Percentiles rank a stretch among this genome's conserved stretches.
Evolutionary conservation across 2,329 filamentous ascomycete genomes (phyloP).

Genomic region (Aureobasidium vineae): DNA sequence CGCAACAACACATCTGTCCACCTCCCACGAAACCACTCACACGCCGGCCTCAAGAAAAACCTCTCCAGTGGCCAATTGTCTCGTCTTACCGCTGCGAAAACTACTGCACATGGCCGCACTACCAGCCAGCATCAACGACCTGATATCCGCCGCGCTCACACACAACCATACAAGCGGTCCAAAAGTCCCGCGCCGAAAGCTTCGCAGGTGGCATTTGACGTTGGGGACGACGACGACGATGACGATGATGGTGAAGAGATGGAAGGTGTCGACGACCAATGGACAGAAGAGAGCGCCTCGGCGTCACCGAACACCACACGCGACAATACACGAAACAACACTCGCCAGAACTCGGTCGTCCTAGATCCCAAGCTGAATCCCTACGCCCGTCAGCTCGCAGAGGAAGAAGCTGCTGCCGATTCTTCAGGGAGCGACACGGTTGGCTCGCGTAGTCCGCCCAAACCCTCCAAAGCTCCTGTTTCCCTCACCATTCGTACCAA

Average conservation of each 20-base stretch:
- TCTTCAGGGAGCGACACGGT: constrained; percentile 14
- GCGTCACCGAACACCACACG: constrained; percentile 30
- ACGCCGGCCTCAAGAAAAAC: constrained; percentile 36
- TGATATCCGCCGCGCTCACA: constrained; percentile 25
- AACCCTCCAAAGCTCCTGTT: background rate
- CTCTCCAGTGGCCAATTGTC: constrained; percentile 45
- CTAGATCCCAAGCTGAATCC: constrained; percentile 28
- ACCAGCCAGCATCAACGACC: constrained; percentile 29
- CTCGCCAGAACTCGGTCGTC: constrained; percentile 30
- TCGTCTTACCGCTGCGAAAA: constrained; percentile 39
- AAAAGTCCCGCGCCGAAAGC: constrained; percentile 37
- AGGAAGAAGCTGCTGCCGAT: constrained; percentile 7
- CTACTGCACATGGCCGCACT: constrained; percentile 34
- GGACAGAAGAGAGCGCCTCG: constrained; percentile 32
- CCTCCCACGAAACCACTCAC: constrained; percentile 40
- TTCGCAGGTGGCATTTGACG: constrained; percentile 45
- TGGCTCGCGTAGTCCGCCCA: background rate
- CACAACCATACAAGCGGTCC: constrained; percentile 31
- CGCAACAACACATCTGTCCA: constrained; percentile 44
- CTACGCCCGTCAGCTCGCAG: constrained; percentile 17
- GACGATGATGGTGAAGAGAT: constrained; percentile 31
- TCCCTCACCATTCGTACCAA: constrained; percentile 5
- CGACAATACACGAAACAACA: constrained; percentile 30
- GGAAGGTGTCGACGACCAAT: constrained; percentile 31
- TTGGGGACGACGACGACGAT: constrained; percentile 36